These are phyloP conservation scores for Pluteus cervinus DNA, from an alignment of 768 basidiomycete genomes.

Conservation along the genomic window DNA sequence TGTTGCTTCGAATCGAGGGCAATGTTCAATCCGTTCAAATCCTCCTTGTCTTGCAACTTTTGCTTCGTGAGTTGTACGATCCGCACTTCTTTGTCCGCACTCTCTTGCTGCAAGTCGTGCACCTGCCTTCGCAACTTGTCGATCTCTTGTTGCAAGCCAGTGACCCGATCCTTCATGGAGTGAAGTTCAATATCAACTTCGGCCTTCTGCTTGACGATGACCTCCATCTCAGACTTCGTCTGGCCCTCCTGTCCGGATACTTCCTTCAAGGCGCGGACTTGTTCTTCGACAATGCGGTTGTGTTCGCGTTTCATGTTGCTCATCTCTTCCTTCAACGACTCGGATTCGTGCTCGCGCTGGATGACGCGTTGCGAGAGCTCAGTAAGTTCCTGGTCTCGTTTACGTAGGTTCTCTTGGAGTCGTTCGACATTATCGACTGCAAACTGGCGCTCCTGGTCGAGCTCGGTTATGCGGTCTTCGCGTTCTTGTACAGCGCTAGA, in stretches of 20 bases:
- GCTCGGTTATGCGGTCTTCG: slow-evolving; percentile 42
- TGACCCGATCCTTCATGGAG: slow-evolving; percentile 43
- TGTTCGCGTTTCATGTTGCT: slow-evolving; percentile 51
- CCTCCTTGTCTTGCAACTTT: slow-evolving; percentile 63
- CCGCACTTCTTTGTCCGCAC: slow-evolving; percentile 80
- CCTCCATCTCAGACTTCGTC: slow-evolving; percentile 41
- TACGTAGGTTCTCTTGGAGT: slow-evolving; percentile 49
- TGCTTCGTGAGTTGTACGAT: slow-evolving; percentile 68
- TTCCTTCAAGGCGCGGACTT: slow-evolving; percentile 38
- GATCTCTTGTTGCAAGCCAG: slow-evolving; percentile 48
- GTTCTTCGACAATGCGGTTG: slow-evolving; percentile 41
- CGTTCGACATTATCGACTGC: slow-evolving; percentile 48
- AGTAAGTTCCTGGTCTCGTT: slow-evolving; percentile 51
- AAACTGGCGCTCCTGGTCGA: slow-evolving; percentile 52
- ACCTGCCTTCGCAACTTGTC: slow-evolving; percentile 56
- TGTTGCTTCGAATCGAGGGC: slow-evolving; percentile 93
- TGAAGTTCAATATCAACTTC: slow-evolving; percentile 47
- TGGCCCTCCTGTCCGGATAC: slow-evolving; percentile 40
- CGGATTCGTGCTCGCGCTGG: slow-evolving; percentile 45
- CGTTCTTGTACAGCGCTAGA: slow-evolving; percentile 44
- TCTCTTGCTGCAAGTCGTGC: slow-evolving; percentile 71
- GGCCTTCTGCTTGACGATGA: slow-evolving; percentile 45
- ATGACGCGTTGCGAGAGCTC: slow-evolving; percentile 40
- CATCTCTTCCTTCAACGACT: slow-evolving; percentile 50
- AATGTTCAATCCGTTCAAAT: slow-evolving; percentile 79